phyloP scores from a whole-genome alignment of 2,329 filamentous ascomycete genomes.

The Gyromitra esculenta region DNA sequence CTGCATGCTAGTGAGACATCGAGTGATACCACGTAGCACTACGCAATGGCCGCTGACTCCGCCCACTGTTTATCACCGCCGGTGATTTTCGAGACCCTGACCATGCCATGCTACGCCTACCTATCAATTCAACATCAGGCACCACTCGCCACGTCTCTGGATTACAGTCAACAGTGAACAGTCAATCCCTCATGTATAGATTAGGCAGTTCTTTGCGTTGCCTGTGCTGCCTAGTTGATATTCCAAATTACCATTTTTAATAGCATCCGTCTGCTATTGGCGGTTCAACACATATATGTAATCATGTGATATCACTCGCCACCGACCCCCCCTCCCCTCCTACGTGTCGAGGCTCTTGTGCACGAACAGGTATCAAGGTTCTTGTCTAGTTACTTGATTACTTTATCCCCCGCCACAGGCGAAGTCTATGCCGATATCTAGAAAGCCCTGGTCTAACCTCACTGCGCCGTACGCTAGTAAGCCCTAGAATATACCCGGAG shows the following conservation, averaged over 20 bases:
- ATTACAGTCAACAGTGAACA: too few relatives aligned
- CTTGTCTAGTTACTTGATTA: too few relatives aligned
- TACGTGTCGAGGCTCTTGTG: too few relatives aligned
- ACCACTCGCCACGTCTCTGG: too few relatives aligned
- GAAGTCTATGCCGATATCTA: too few relatives aligned
- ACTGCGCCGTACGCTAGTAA: too few relatives aligned
- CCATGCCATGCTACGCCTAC: neutral
- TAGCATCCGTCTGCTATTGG: neutral
- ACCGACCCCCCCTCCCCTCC: too few relatives aligned
- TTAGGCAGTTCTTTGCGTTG: too few relatives aligned
- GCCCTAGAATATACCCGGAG: neutral
- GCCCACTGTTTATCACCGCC: neutral
- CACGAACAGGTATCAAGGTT: too few relatives aligned
- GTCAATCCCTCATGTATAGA: too few relatives aligned
- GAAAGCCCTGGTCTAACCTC: too few relatives aligned
- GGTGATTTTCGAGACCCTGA: neutral
- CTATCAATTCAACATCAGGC: too few relatives aligned
- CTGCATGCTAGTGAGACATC: neutral
- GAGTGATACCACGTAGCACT: neutral
- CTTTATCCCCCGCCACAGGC: neutral
- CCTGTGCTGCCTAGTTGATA: neutral
- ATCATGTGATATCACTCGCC: conserved; percentile 26
- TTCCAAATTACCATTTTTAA: neutral
- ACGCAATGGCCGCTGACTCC: neutral
- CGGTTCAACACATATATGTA: neutral